A percentile compares a stretch with the other conserved stretches of the same genome.
Conservation (phyloP, 495 filamentous ascomycete species). For the Neurospora sp. region DNA sequence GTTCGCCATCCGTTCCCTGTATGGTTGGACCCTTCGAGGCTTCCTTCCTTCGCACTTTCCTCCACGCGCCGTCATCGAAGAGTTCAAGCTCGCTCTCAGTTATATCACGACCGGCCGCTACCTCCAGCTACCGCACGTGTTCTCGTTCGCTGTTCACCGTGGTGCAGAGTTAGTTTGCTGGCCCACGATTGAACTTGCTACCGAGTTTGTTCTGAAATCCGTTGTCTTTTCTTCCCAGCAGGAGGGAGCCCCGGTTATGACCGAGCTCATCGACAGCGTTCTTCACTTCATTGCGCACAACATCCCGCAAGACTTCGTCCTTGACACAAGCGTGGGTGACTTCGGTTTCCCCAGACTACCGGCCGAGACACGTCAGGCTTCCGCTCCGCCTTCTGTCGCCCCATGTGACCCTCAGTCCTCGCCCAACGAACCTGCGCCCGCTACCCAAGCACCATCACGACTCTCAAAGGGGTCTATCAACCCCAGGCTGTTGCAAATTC, state of each 20-base stretch:
- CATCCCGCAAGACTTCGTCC: conserved; percentile 39
- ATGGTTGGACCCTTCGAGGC: conserved; percentile 27
- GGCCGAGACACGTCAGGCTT: background rate
- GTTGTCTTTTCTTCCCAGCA: conserved; percentile 15
- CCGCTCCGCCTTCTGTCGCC: background rate
- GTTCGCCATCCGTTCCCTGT: conserved; percentile 38
- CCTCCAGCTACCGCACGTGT: conserved; percentile 34
- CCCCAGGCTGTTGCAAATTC: conserved; percentile 42
- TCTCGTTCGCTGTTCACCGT: conserved; percentile 34
- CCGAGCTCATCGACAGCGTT: conserved; percentile 25
- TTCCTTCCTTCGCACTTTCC: conserved; percentile 10
- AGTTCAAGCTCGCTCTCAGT: conserved; percentile 38
- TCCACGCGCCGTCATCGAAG: conserved; percentile 23
- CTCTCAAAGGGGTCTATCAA: background rate
- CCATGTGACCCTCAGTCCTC: background rate
- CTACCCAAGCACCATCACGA: conserved; percentile 32
- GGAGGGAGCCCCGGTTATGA: conserved; percentile 1
- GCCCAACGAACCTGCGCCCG: conserved; percentile 6
- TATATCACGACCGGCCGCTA: conserved; percentile 44
- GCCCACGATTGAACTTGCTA: conserved; percentile 42
- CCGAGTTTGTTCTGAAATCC: conserved; percentile 26
- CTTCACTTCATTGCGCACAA: conserved; percentile 35
- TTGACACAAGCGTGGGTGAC: conserved; percentile 33
- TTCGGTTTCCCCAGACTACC: conserved; percentile 27
- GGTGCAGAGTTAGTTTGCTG: conserved; percentile 38